Base-by-base conservation (phyloP, 2,329 filamentous ascomycete species). In the Metarhizium humberi region DNA sequence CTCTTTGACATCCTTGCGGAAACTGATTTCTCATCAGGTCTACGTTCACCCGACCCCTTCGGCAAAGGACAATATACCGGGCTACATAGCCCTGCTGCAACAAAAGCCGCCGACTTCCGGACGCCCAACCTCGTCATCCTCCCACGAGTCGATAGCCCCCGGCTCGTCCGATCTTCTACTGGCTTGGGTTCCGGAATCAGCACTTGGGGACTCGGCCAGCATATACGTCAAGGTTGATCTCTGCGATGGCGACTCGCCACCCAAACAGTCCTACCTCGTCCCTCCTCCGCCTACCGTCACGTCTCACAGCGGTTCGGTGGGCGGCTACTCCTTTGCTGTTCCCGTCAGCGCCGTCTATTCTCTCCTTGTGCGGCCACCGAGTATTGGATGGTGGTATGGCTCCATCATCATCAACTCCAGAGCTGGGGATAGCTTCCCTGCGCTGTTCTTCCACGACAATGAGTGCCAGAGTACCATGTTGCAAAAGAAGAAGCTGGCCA, bases 311-410 rank as follows among this genome's bases (percentile, higher is more conserved):
- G 81, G 81, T 48, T 81, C 87, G 0, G 75, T 84, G 51, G 92
- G 92, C 4, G 82, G 87, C 50, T 96, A 96, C 68, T 85, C 94
- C 1, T 99, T 99, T 67, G 91, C 92, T 1, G 81, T 99, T 6
- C 94, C 94, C 1, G 81, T 97, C 34, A 90, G 84, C 61, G 88
- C 92, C 60, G 86, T 99, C 58, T 99, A 95, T 72, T 95, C 90
- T 32, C 78, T 99, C 5, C 78, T 96, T 7, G 86, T 99, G 43
- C 84, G 94, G 2, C 92, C 92, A 3, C 95, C 94, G 5, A 96
- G 90, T 68, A 73, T 96, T 7, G 95, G 94, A 16, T 99, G 94
- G 95, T 99, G 94, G 94, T 96, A 95, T 69, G 94, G 94, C 38
- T 96, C 91, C 59, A 73, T 99, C 32, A 87, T 99, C 56, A 90